Evolutionary conservation across 768 basidiomycete genomes (phyloP), one percentile per base, ranked within the genome.

Genomic region (Leccinellum rugosiceps): DNA sequence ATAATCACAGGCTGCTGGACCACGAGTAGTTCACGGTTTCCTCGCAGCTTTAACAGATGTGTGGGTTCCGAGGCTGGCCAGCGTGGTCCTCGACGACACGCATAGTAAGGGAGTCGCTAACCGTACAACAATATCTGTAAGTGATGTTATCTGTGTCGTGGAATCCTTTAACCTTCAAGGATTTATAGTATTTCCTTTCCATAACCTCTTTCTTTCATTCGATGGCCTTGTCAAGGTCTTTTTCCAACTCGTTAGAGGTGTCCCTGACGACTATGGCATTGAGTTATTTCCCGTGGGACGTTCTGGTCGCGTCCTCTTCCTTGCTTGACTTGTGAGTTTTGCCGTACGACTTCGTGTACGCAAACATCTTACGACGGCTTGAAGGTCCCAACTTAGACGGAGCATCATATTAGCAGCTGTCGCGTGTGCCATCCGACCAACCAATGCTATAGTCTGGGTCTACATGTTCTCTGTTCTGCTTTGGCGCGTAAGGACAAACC

Each of bases 241-340:
- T 98, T 52, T 95, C 93, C 30, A 99, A 98, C 68, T 95, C 94
- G 13, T 74, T 95, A 26, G 97, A 99, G 68, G 94, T 94, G 0
- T 85, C 92, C 0, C 74, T 98, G 44, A 89, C 90, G 0, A 86
- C 86, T 0, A 72, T 88, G 43, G 95, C 94, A 1, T 79, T 96
- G 55, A 75, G 77, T 13, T 80, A 80, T 66, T 98, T 90, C 73
- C 94, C 89, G 0, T 92, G 89, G 89, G 75, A 81, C 58, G 68
- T 72, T 17, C 31, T 64, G 72, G 47, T 76, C 45, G 68, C 72
- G 3, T 75, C 59, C 25, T 59, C 49, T 19, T 51, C 59, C 58
- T 28, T 60, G 21, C 58, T 62, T 51, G 68, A 59, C 49, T 31
- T 55, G 71, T 66, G 30, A 23, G 68, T 63, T 34, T 31, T 52